Evolutionary conservation across 2,329 filamentous ascomycete genomes (phyloP), one percentile per base, ranked within the genome.

Genomic region (Aspergillus bombycis): DNA sequence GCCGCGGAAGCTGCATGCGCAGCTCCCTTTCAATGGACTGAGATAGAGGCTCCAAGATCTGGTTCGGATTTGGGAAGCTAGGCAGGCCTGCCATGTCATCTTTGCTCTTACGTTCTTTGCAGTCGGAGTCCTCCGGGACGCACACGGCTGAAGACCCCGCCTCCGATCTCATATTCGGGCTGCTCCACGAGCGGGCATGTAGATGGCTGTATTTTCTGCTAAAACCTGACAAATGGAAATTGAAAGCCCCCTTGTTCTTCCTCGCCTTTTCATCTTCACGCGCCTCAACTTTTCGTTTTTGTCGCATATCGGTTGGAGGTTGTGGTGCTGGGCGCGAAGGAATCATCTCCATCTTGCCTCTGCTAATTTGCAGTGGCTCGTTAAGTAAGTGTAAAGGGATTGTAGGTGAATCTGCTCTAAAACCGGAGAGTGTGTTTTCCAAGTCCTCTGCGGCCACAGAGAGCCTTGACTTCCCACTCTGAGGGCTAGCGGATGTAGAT

Each of bases 371-470:
- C 34, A 77, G 62, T 32, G 75, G 74, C 14, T 65, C 62, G 16
- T 72, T 70, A 14, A 74, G 62, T n/a, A 72, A 53, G 4, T 69
- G 60, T 12, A 67, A 45, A 19, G 68, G 66, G 16, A 58, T 60
- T 8, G 65, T 63, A 12, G 65, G 60, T 3, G 66, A 56, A 43
- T 66, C 21, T 19, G 56, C 62, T 32, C 63, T 62, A 45, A 77
- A 70, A 16, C 67, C 67, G 21, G 71, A 68, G 30, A 79, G 70
- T 21, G 75, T 72, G 23, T 71, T 68, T 52, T 78, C 76, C 57
- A 80, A 67, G 10, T 79, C 78, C 32, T 74, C 66, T n/a, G 77
- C 71, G 1, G 77, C 78, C 64, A 77, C 69, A 9, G 72, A 73
- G 10, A 77, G 59, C 0, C 74, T 72, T 43, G 69, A 72, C 4